These are phyloP conservation scores for Penicillium flavigenum DNA, from an alignment of 495 filamentous ascomycete genomes.

Conservation along the genomic window DNA sequence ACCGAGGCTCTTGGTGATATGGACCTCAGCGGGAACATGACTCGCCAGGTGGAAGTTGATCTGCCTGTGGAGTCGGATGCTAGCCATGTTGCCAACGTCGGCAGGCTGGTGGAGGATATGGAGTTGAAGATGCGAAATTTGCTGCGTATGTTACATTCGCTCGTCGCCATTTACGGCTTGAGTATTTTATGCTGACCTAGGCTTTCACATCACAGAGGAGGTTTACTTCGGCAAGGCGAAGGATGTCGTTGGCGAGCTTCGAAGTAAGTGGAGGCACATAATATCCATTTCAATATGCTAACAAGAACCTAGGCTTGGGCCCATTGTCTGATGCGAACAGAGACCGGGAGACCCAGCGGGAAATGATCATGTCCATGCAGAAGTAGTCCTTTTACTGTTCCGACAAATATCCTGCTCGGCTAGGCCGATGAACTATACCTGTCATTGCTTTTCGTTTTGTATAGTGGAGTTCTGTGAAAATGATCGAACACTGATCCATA, in stretches of 20 bases:
- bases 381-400: slow-evolving; percentile 28
- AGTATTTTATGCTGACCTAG: slow-evolving; percentile 13
- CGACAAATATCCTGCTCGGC: slow-evolving; percentile 2
- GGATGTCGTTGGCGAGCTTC: slow-evolving; percentile 96
- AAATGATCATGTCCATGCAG: slow-evolving; percentile 69
- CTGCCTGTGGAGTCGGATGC: slow-evolving; percentile 85
- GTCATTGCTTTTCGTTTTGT: slow-evolving; percentile 17
- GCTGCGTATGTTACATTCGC: slow-evolving; percentile 58
- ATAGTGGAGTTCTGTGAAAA: slow-evolving; percentile 27
- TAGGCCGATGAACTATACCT: slow-evolving; percentile 20
- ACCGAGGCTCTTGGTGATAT: slow-evolving; percentile 77
- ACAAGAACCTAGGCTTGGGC: slow-evolving; percentile 55
- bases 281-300: slow-evolving; percentile 3
- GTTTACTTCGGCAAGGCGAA: slow-evolving; percentile 99
- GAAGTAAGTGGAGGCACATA: slow-evolving; percentile 58
- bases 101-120: slow-evolving; percentile 96
- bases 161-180: background rate
- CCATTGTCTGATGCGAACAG: slow-evolving; percentile 81
- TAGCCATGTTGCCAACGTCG: slow-evolving; percentile 94
- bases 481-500: slow-evolving; percentile 13
- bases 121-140: slow-evolving; percentile 99
- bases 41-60: slow-evolving; percentile 89
- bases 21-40: slow-evolving; percentile 97
- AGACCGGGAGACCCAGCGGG: slow-evolving; percentile 82
- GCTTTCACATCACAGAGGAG: slow-evolving; percentile 58